Percentiles rank a stretch among this genome's conserved stretches.
Evolutionary conservation across 306 rosid species (phyloP).

Genomic region (Glycyrrhiza uralensis): DNA sequence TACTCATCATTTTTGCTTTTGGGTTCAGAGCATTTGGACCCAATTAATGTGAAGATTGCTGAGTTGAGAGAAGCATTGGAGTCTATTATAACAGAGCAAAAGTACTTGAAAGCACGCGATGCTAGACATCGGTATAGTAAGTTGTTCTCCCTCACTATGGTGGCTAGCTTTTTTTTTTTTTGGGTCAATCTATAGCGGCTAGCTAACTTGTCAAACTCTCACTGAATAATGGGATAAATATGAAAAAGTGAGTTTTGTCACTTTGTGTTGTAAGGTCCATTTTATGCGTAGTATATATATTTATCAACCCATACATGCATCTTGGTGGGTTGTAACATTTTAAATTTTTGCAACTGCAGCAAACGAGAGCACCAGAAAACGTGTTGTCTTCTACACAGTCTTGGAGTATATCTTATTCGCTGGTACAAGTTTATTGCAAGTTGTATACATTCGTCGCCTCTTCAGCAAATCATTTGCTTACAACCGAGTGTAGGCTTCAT

Average conservation of each 20-base stretch:
- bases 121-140: slow-evolving; percentile 81
- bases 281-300: background rate
- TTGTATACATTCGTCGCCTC: slow-evolving; percentile 47
- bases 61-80: slow-evolving; percentile 87
- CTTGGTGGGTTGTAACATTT: background rate
- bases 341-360: slow-evolving; percentile 31
- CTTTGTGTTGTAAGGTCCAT: background rate
- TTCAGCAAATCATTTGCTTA: slow-evolving; percentile 42
- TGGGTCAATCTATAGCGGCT: no score
- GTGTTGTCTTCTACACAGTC: slow-evolving; percentile 37
- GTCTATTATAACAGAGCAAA: slow-evolving; percentile 75
- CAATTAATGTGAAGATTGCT: slow-evolving; percentile 85
- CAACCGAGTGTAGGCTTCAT: slow-evolving; percentile 22
- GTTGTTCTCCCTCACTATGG: slow-evolving; percentile 23
- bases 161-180: no score
- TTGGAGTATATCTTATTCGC: slow-evolving; percentile 39
- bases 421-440: slow-evolving; percentile 38
- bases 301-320: background rate
- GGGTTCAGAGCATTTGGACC: slow-evolving; percentile 76
- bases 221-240: background rate
- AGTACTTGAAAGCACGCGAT: slow-evolving; percentile 87
- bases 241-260: background rate
- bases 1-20: background rate
- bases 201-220: background rate
- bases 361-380: slow-evolving; percentile 46